A percentile compares a stretch with the other conserved stretches of the same genome.
These are phyloP conservation scores for Aspergillus eucalypticola DNA, from an alignment of 2,329 filamentous ascomycete species.

Conservation along the genomic window DNA sequence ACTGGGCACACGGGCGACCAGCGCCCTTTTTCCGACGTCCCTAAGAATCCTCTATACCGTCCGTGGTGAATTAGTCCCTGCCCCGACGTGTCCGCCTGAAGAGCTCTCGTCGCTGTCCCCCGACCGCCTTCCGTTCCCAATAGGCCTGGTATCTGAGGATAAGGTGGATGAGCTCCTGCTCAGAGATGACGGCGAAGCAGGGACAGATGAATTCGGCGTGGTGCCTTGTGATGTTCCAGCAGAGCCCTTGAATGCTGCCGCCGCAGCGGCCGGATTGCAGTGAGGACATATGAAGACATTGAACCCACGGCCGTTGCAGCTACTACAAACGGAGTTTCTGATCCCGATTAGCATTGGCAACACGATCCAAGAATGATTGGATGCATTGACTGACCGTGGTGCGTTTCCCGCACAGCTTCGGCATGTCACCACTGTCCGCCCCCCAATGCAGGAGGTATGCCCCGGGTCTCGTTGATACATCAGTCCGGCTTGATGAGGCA, in stretches of 20 bases:
- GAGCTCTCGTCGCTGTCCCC: slow-evolving; percentile 20
- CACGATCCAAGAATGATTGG: background rate
- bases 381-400: slow-evolving; percentile 30
- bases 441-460: slow-evolving; percentile 37
- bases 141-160: slow-evolving; percentile 18
- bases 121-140: slow-evolving; percentile 15
- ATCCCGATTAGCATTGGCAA: background rate
- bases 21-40: background rate
- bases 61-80: slow-evolving; percentile 21
- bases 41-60: slow-evolving; percentile 17
- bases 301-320: slow-evolving; percentile 34
- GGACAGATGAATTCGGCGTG: slow-evolving; percentile 19
- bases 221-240: slow-evolving; percentile 8
- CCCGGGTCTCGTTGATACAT: slow-evolving; percentile 31
- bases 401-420: slow-evolving; percentile 40
- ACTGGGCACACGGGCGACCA: background rate
- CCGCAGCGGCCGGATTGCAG: slow-evolving; percentile 31
- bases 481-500: slow-evolving; percentile 22
- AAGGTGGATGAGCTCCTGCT: slow-evolving; percentile 32
- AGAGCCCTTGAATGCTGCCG: slow-evolving; percentile 9
- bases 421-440: slow-evolving; percentile 36
- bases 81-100: slow-evolving; percentile 23
- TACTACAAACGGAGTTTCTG: slow-evolving; percentile 29
- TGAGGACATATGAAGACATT: slow-evolving; percentile 33
- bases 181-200: slow-evolving; percentile 26